Base-by-base conservation (phyloP, 495 filamentous ascomycete species). In the Daldinia bambusicola region DNA sequence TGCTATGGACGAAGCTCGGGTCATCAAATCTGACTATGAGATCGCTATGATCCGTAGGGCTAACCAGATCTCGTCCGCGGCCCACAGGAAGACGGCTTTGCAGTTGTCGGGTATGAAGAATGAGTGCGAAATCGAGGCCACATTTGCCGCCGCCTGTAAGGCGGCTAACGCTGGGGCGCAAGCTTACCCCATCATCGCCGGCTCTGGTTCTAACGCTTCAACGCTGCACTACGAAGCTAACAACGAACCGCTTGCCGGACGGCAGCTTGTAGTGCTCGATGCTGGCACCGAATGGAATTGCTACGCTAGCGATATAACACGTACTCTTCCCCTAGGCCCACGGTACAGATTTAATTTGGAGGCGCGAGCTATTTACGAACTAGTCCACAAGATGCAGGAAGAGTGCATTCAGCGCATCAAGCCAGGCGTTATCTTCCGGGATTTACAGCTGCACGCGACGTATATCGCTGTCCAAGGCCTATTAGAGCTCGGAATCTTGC, bases 291-390 rank as follows among this genome's bases (percentile, higher is more conserved):
- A 97, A 76, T 96, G 87, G 86, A 79, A 89, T 12, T 93, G 91
- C 77, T 98, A 98, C 75, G 93, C 93, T n/a, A 89, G 88, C 57
- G 94, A 98, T 71, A 87, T 98, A 38, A 98, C 95, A 0, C 87
- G 95, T 5, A 97, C 94, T 2, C 89, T 97, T 71, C 95, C 95
- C 0, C 78, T 97, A 16, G 82, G 80, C 22, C 71, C 77, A 14
- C 64, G 63, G 1, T 89, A 87, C 1, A 76, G 80, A 0, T 94
- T 90, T 85, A 86, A 88, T 0, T 82, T 81, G 58, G 89, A 95
- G 73, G 87, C 87, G 2, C 84, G 84, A 56, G 84, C 86, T 38
- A 89, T 97, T 55, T 93, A 98, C 78, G 81, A 82, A 4, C 73
- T 94, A 9, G 95, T 98, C 16, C 86, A 92, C 71, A 80, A 83